A percentile compares a stretch with the other conserved stretches of the same genome.
Evolutionary conservation across 2,329 filamentous ascomycete genomes (phyloP).

Genomic region (Colletotrichum filicis): DNA sequence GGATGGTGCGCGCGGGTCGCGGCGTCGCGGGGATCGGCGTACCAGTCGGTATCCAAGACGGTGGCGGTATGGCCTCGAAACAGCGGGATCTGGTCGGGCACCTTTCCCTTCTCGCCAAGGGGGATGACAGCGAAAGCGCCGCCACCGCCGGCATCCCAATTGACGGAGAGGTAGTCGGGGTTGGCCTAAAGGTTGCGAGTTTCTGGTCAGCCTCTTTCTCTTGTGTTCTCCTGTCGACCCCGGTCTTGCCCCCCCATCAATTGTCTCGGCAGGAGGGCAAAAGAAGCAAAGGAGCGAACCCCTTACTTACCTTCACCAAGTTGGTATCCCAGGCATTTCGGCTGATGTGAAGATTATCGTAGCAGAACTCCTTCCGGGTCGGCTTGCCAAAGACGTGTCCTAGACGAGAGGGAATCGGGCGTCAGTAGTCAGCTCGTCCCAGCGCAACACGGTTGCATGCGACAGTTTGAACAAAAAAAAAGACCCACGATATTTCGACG

Average conservation of each 20-base stretch:
- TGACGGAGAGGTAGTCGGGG: constrained; percentile 94
- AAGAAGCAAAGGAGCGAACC: not conserved
- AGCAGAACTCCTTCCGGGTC: constrained; percentile 97
- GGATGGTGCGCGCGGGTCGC: constrained; percentile 16
- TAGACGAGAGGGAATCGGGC: constrained; percentile 50
- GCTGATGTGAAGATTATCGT: constrained; percentile 97
- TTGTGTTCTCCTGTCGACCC: not conserved
- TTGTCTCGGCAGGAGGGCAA: constrained; percentile 12
- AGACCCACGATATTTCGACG: constrained; percentile 75
- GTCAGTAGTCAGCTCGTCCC: constrained; percentile 39
- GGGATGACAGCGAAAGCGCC: constrained; percentile 98
- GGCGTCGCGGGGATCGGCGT: constrained; percentile 48
- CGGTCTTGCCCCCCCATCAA: not conserved
- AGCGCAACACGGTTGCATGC: constrained; percentile 42
- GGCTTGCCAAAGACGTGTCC: constrained; percentile 98
- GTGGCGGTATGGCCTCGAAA: constrained; percentile 96
- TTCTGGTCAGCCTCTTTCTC: constrained; percentile 14
- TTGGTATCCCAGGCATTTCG: constrained; percentile 99
- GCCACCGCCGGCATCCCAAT: constrained; percentile 97
- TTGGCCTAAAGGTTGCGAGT: constrained; percentile 74
- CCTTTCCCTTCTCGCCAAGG: constrained; percentile 85
- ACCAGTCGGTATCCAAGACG: constrained; percentile 98
- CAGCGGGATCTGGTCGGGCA: constrained; percentile 92
- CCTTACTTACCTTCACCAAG: constrained; percentile 94
- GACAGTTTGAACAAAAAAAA: not conserved